Evolutionary conservation across 1,139 yeast genomes (phyloP), one percentile per base, ranked within the genome.

Genomic region (Zygosaccharomyces sapae): DNA sequence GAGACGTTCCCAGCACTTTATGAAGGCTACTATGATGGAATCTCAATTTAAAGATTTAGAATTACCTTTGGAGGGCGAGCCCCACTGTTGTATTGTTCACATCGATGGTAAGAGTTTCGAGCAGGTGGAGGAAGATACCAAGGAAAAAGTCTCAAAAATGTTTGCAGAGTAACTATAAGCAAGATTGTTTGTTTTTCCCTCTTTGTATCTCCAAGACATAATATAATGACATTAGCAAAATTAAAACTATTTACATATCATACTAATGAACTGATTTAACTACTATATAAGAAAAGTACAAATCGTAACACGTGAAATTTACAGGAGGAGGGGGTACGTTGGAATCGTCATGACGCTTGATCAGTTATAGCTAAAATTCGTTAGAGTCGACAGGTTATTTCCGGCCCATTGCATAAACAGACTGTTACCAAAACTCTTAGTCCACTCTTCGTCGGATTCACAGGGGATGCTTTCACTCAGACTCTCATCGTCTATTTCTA

Each of bases 1-100:
- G 12, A 65, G 69, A 13, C 74, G 98, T 54, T 66, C 76, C 56
- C 81, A 80, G 44, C 98, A 92, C 61, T 92, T 75, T 65, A 90
- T 92, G 96, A 88, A 88, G 59, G 73, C 83, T 3, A 77, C 79
- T 48, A 87, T 89, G 97, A 80, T 89, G 38, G 74, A 76, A 50
- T 81, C 90, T 19, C 97, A 89, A 63, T 81, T 81, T 54, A 79
- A 73, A 7, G 80, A 81, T 50, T 76, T 87, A 79, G 84, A 89
- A 62, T 69, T 86, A 3, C 97, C 97, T 0, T 42, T 57, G 6
- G 73, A 65, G 1, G 71, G 67, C 33, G 69, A 66, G 45, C 49
- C 57, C 3, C 52, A 62, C 27, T 61, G 69, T 13, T 43, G 53
- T 8, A 57, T 65, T 12, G 56, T 69, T 4, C 51, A 63, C 24